Conservation (phyloP, 352 stramenopile genomes). For the Albugo laibachii region DNA sequence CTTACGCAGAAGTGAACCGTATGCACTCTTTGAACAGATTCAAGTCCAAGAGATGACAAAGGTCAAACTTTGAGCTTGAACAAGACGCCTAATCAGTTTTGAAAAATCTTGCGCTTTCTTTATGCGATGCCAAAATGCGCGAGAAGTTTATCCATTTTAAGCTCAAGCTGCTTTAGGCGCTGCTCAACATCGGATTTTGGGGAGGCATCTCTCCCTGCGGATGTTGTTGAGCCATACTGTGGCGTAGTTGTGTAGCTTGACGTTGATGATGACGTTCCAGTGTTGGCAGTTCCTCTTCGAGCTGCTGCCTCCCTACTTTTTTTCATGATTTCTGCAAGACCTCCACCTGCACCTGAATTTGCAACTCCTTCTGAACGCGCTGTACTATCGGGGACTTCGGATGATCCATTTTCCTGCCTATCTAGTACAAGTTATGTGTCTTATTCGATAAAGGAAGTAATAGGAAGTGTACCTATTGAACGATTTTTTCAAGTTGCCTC, state of each 20-base stretch:
- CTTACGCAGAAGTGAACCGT: too few species aligned
- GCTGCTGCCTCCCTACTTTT: conserved; percentile 74
- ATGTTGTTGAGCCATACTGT: not conserved
- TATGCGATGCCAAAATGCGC: conserved; percentile 53
- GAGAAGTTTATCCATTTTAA: conserved; percentile 82
- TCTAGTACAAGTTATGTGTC: not conserved
- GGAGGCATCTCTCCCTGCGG: too few species aligned
- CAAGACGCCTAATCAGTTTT: too few species aligned
- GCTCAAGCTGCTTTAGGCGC: conserved; percentile 53
- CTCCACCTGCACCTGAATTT: conserved; percentile 14
- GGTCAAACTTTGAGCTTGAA: too few species aligned
- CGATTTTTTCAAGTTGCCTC: conserved; percentile 38
- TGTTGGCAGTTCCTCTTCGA: conserved; percentile 13
- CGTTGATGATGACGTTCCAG: too few species aligned
- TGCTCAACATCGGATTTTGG: conserved; percentile 20
- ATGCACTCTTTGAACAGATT: too few species aligned
- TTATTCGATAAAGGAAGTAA: too few species aligned
- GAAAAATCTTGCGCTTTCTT: not conserved
- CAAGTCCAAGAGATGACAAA: too few species aligned
- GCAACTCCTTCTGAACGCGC: not conserved
- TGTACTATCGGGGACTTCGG: not conserved
- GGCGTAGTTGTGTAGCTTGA: not conserved
- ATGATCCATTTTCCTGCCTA: conserved; percentile 6
- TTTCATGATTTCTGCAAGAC: conserved; percentile 80
- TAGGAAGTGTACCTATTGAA: conserved; percentile 7